A percentile compares a stretch with the other conserved stretches of the same genome.
These are phyloP conservation scores for Amanita subjunquillea DNA, from an alignment of 768 basidiomycete genomes.

Conservation along the genomic window DNA sequence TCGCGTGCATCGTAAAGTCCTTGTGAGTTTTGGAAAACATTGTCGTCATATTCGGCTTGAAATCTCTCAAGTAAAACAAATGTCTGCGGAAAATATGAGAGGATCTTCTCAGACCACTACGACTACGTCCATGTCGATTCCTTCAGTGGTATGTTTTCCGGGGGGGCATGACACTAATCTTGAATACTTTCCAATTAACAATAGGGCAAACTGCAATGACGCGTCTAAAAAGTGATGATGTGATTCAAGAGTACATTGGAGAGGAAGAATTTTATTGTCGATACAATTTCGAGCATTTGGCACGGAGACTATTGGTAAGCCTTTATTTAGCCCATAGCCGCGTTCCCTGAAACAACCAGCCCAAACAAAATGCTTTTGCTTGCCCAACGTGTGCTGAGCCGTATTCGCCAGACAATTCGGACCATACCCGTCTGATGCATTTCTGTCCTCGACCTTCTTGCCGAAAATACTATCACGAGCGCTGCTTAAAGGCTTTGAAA, in stretches of 20 bases:
- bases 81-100: slow-evolving; percentile 35
- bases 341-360: slow-evolving; percentile 19
- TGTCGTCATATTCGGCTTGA: background rate
- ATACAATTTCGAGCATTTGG: slow-evolving; percentile 24
- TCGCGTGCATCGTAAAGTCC: slow-evolving; percentile 28
- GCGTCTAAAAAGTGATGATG: slow-evolving; percentile 23
- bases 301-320: slow-evolving; percentile 18
- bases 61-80: slow-evolving; percentile 22
- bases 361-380: slow-evolving; percentile 23
- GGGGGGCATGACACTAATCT: background rate
- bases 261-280: slow-evolving; percentile 35
- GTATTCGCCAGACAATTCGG: slow-evolving; percentile 31
- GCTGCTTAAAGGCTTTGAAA: slow-evolving; percentile 26
- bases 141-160: slow-evolving; percentile 31
- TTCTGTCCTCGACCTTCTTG: slow-evolving; percentile 48
- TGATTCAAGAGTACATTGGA: slow-evolving; percentile 29
- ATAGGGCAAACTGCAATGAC: background rate
- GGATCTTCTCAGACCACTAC: slow-evolving; percentile 34
- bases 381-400: slow-evolving; percentile 34
- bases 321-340: slow-evolving; percentile 9
- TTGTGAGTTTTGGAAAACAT: slow-evolving; percentile 27
- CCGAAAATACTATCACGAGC: slow-evolving; percentile 34
- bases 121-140: slow-evolving; percentile 26
- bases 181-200: background rate
- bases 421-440: slow-evolving; percentile 28